These are phyloP conservation scores for Funneliformis mosseae DNA, from an alignment of 192 early-diverging fungal species.

Conservation along the genomic window DNA sequence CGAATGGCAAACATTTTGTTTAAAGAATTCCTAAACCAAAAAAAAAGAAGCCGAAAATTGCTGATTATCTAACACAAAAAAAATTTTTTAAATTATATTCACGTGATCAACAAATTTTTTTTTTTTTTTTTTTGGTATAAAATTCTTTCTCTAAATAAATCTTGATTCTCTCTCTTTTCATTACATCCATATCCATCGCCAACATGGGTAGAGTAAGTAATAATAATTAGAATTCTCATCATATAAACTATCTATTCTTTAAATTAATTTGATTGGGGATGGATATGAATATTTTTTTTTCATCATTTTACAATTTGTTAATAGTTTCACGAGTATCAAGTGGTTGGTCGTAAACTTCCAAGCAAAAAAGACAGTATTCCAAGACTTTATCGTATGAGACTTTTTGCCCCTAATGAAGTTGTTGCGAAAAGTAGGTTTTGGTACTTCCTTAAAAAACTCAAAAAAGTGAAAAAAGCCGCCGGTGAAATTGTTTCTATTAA, in stretches of 20 bases:
- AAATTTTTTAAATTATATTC: not conserved
- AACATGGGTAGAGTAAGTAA: conserved; percentile 22
- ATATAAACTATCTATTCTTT: not conserved
- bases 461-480: conserved; percentile 98
- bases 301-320: not conserved
- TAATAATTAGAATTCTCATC: not conserved
- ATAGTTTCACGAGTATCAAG: conserved; percentile 64
- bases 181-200: not conserved
- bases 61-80: not conserved
- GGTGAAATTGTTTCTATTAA: conserved; percentile 98
- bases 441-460: conserved; percentile 99
- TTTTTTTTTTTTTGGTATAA: not conserved
- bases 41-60: not conserved
- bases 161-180: not conserved
- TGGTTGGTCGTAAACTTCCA: conserved; percentile 95
- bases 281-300: not conserved
- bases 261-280: not conserved
- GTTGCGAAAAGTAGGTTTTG: conserved; percentile 99
- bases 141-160: not conserved
- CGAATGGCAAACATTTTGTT: conserved; percentile 1
- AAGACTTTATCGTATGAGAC: conserved; percentile 97
- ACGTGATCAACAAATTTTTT: not conserved
- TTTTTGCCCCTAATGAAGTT: conserved; percentile 98
- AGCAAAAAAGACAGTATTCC: conserved; percentile 89
- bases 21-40: not conserved